Base-by-base conservation (phyloP, 2,329 filamentous ascomycete genomes). In the Nothomitra cinnamomea region DNA sequence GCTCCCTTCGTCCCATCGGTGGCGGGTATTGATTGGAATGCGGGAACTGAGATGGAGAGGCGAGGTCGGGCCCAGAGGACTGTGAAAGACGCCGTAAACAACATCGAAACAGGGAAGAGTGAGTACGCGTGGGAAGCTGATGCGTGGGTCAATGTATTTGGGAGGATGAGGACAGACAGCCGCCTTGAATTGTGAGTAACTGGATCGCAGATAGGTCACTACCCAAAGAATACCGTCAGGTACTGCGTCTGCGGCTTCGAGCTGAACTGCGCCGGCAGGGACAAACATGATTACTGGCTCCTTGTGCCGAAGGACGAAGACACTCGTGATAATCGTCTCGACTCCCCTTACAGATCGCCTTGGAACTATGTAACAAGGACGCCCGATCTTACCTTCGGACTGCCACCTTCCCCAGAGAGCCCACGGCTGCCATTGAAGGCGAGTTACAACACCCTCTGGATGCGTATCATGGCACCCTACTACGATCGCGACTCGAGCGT, bases 41-140 rank as follows among this genome's bases (percentile, higher is more conserved):
- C 21, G 41, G 19, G 19, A 5, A 22, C 5, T 22, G 41, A 45
- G n/a, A 13, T 21, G 2, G 3, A 22, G 10, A 17, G 41, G n/a
- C 15, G 41, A 45, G 19, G 15, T 8, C 53, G 53, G 13, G 53
- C 53, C 36, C 22, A 24, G 38, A 41, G 21, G 15, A 15, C 53
- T n/a, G 49, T 22, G 28, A 36, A 52, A 35, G 48, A 55, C 45
- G 43, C 8, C 17, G 24, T 41, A 22, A 25, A 55, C 21, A 55
- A 55, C 32, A 49, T 53, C 24, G 38, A 15, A 12, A 24, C 25
- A 40, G 19, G 21, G 32, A 55, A 55, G 28, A 55, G 53, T 25
- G 53, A 55, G 32, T 55, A 43, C 38, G 49, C 48, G 13, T 55
- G 53, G 53, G 53, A 55, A 21, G 53, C 53, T 7, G 53, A 55